Evolutionary conservation across 2,329 filamentous ascomycete genomes (phyloP), one percentile per base, ranked within the genome.

Genomic region (Fusarium virguliforme): DNA sequence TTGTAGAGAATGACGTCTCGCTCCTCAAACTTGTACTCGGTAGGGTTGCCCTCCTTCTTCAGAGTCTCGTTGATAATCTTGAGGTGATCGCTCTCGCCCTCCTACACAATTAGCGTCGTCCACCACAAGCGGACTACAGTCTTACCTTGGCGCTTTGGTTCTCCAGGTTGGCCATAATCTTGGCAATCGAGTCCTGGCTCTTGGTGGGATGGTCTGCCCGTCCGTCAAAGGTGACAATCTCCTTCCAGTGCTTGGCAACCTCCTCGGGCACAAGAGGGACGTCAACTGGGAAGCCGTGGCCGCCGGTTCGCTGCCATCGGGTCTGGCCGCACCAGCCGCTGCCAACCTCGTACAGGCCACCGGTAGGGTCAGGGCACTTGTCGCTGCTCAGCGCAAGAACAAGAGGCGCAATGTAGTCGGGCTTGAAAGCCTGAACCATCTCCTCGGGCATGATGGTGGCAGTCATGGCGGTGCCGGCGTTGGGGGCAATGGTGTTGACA

Each of bases 391-490:
- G 92, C 46, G 95, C 90, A 61, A 95, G 90, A 57, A 99, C 95
- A 38, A 98, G 85, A 67, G 96, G 96, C 59, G 96, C 96, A 81
- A 99, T 95, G 83, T 97, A 98, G 80, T 98, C 95, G 66, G 96
- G 96, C 90, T 98, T 99, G 88, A 99, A 97, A 50, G 96, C 95
- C 85, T 98, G 95, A 18, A 99, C 95, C 85, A 98, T 90, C 85
- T 99, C 96, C 83, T 97, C 94, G 32, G 96, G 96, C 87, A 99
- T 89, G 80, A 99, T 93, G 56, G 93, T 95, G 74, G 91, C 89
- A 62, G 96, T 99, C 93, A 99, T 96, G 79, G 92, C 91, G 48
- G 96, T 99, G 76, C 96, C 96, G 40, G 96, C 96, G 78, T 98
- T 99, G 75, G 96, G 96, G 26, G 96, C 96, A 78, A 99, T 98